These are phyloP conservation scores for Thermoascus crustaceus DNA, from an alignment of 2,329 filamentous ascomycete genomes.

Conservation along the genomic window DNA sequence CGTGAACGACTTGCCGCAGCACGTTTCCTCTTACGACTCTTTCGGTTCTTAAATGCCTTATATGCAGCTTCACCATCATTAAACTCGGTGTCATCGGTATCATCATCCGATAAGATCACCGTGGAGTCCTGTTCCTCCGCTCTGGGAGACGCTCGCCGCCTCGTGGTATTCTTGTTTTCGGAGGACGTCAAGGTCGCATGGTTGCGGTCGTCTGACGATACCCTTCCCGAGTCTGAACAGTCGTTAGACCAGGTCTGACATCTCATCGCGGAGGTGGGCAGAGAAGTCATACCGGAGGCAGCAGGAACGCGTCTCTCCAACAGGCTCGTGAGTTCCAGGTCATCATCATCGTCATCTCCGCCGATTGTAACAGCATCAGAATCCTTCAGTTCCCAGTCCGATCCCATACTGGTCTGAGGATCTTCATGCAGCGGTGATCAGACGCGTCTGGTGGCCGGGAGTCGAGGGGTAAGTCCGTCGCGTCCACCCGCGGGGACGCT, in stretches of 20 bases:
- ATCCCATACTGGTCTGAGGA: conserved; percentile 13
- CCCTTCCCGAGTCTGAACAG: too few relatives aligned
- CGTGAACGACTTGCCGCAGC: conserved; percentile 41
- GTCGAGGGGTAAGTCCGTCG: conserved; percentile 4
- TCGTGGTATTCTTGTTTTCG: background rate
- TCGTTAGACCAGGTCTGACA: too few relatives aligned
- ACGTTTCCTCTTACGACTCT: conserved; percentile 46
- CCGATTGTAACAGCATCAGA: conserved; percentile 21
- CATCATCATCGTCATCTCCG: conserved; percentile 28
- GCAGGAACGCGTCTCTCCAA: conserved; percentile 17
- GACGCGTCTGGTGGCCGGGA: background rate
- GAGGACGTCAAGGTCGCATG: too few relatives aligned
- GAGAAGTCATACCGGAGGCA: conserved; percentile 1
- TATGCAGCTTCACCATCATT: conserved; percentile 44
- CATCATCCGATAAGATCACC: conserved; percentile 14
- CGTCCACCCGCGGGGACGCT: background rate
- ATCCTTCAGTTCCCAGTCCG: conserved; percentile 16
- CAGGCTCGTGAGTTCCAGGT: conserved; percentile 34
- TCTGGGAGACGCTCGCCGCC: background rate
- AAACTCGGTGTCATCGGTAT: conserved; percentile 25
- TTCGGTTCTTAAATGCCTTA: conserved; percentile 55
- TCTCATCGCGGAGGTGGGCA: too few relatives aligned
- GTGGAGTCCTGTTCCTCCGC: conserved; percentile 1
- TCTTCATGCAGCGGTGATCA: background rate
- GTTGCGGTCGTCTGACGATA: too few relatives aligned